Base-by-base conservation (phyloP, 148 eudicot species). In the Rhododendron williamsianum region DNA sequence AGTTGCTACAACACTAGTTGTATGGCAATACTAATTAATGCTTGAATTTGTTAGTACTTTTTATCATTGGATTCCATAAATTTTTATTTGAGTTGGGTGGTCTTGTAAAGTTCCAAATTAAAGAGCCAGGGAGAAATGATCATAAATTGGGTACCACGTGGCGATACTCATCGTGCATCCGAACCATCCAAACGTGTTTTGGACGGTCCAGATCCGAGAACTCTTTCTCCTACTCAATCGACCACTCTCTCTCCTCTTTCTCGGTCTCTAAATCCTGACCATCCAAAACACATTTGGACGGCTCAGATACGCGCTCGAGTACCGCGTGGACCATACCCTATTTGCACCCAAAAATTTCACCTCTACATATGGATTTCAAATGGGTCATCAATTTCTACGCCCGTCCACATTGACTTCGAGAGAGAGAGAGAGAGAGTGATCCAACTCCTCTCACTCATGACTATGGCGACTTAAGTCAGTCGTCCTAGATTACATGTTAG, bases 401-500 rank as follows among this genome's bases (percentile, higher is more conserved):
- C 85, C 77, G n/a, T 35, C 51, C 16, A 74, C 38, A 56, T 89
- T 89, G 90, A 89, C 88, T 84, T 73, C 8, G 21, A 15, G 45
- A 60, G 84, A 25, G 36, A 33, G 65, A 41, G 36, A 43, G 13
- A n/a, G 36, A 82, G 84, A 83, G 45, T 54, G 36, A 88, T 83
- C 88, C 87, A 88, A 80, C 33, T 23, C 67, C 74, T 69, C 36
- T 78, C 82, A 87, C 89, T 90, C 84, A 89, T 90, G 45, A 79
- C 60, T 3, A 60, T 35, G 84, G 18, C 54, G 90, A 87, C 88
- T 86, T 71, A 45, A 65, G 74, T 85, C 82, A 89, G 72, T 73
- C 38, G 27, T 87, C 85, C 77, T 69, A 86, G 86, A 90, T 89
- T 80, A 60, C 89, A 90, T 90, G 91, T 87, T 86, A 78, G 48